A percentile compares a stretch with the other conserved stretches of the same genome.
Conservation (phyloP, 2,329 filamentous ascomycete genomes). For the Leptographium procerum region DNA sequence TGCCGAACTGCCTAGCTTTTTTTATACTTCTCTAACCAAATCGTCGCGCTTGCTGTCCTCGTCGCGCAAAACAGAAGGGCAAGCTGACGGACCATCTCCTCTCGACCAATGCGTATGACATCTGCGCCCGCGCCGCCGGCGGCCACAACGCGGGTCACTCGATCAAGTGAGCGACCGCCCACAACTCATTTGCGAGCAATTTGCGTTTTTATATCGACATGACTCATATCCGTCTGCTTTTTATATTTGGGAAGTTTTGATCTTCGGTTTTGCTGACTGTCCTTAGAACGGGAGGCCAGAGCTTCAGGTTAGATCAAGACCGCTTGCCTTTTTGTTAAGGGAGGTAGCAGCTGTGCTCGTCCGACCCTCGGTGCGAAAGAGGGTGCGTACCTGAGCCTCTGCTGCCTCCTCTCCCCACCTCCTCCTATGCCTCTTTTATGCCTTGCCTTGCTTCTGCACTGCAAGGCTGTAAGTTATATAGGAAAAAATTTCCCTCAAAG, state of each 20-base stretch:
- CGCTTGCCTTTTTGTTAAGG: not conserved
- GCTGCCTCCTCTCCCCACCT: not conserved
- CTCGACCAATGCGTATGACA: constrained; percentile 12
- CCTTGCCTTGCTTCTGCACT: not conserved
- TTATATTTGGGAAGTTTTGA: not conserved
- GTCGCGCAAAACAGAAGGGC: constrained; percentile 9
- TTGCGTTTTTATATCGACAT: not conserved
- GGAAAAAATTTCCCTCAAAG: not conserved
- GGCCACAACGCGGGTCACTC: constrained; percentile 51
- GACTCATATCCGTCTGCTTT: too few relatives aligned
- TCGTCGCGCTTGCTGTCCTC: not conserved
- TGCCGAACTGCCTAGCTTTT: not conserved
- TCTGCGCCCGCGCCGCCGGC: constrained; percentile 48
- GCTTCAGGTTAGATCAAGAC: constrained; percentile 15
- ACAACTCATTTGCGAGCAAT: not conserved
- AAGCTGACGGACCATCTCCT: constrained; percentile 14
- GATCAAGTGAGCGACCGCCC: constrained; percentile 10
- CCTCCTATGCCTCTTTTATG: not conserved
- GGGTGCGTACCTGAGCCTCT: not conserved
- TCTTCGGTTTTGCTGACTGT: not conserved
- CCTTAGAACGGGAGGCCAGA: constrained; percentile 11
- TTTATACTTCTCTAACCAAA: not conserved
- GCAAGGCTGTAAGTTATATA: not conserved
- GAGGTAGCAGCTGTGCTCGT: constrained; percentile 17
- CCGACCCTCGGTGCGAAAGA: not conserved